Conservation (phyloP, 1,284 basidiomycete species). For the Pseudozyma flocculosa region DNA sequence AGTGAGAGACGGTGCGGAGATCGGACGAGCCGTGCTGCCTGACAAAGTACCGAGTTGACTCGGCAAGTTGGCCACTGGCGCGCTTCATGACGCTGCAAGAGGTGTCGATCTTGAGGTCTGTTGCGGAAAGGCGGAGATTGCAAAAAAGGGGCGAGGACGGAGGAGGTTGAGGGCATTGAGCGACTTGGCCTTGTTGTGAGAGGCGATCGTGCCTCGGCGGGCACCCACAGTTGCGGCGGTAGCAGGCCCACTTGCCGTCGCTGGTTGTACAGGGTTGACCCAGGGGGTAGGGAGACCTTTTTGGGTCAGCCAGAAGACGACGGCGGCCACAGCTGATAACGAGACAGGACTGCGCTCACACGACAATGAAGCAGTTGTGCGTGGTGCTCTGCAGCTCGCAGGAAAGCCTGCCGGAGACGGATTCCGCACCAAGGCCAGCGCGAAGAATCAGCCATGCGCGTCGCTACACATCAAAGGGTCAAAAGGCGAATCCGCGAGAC, state of each 20-base stretch:
- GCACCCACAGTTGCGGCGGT: slow-evolving; percentile 25
- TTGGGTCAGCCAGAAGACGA: background rate
- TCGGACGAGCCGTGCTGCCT: background rate
- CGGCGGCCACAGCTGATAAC: too few species aligned
- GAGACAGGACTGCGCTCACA: slow-evolving; percentile 2
- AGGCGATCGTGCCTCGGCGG: too few species aligned
- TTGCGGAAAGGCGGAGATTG: background rate
- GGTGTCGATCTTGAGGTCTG: slow-evolving; percentile 29
- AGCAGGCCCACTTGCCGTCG: slow-evolving; percentile 39
- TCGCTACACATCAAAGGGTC: too few species aligned
- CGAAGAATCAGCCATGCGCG: too few species aligned
- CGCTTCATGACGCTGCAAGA: slow-evolving; percentile 15
- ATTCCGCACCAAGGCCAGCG: too few species aligned
- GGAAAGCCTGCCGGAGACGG: slow-evolving; percentile 11
- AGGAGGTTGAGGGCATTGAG: too few species aligned
- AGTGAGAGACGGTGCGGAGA: slow-evolving; percentile 6
- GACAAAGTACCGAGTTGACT: background rate
- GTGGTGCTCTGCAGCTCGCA: slow-evolving; percentile 30
- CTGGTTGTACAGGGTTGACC: too few species aligned
- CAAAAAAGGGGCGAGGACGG: background rate
- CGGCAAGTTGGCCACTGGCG: background rate
- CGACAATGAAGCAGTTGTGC: slow-evolving; percentile 30
- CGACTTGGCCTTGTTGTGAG: too few species aligned
- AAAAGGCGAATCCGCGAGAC: background rate
- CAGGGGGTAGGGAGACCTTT: too few species aligned